A percentile compares a stretch with the other conserved stretches of the same genome.
Conservation (phyloP, 2,329 filamentous ascomycete species). For the Purpureocillium lavendulum region DNA sequence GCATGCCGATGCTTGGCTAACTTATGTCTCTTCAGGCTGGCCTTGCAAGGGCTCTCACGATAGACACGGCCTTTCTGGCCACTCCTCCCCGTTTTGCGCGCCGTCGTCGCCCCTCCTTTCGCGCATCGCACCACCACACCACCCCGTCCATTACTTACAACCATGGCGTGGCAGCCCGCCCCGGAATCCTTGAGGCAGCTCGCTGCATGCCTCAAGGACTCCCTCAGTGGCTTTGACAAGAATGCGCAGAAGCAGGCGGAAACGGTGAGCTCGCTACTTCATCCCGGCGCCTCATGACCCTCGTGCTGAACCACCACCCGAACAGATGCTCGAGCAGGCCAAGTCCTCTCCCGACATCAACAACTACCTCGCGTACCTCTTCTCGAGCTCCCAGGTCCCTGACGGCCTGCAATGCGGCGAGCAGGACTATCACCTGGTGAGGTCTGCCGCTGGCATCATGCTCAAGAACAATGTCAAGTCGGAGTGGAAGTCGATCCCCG, state of each 20-base stretch:
- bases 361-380: slow-evolving; percentile 91
- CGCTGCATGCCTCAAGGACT: slow-evolving; percentile 82
- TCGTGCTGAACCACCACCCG: slow-evolving; percentile 5
- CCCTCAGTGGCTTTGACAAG: slow-evolving; percentile 75
- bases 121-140: slow-evolving; percentile 5
- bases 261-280: slow-evolving; percentile 47
- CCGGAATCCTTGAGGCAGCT: slow-evolving; percentile 84
- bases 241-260: slow-evolving; percentile 83
- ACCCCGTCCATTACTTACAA: slow-evolving; percentile 17
- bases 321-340: slow-evolving; percentile 85
- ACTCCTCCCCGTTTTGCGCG: no score
- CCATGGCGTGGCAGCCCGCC: slow-evolving; percentile 89
- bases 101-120: neutral
- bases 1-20: no score
- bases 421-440: slow-evolving; percentile 64
- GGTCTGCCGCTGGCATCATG: slow-evolving; percentile 85
- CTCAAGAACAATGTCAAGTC: slow-evolving; percentile 86
- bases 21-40: no score
- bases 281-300: neutral
- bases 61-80: no score
- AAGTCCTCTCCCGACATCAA: slow-evolving; percentile 86
- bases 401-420: slow-evolving; percentile 49
- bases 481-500: slow-evolving; percentile 67
- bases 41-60: no score
- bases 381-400: slow-evolving; percentile 61